Base-by-base conservation (phyloP, 2,329 filamentous ascomycete genomes). In the Fonsecaea pedrosoi region DNA sequence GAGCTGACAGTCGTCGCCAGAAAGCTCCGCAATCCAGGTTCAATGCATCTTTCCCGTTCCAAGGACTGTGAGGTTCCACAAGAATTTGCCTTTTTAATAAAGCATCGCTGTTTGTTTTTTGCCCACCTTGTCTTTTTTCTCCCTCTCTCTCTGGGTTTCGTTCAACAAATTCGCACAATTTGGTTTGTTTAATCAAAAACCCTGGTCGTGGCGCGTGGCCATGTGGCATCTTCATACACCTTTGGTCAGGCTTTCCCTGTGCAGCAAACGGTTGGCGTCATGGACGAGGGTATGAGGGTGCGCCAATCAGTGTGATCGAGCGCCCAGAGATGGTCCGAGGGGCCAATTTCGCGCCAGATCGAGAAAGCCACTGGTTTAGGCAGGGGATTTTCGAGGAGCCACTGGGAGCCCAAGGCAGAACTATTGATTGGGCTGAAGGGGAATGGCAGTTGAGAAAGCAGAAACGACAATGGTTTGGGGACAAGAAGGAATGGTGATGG, bases 371-470 rank as follows among this genome's bases (percentile, higher is more conserved):
- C 21, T 53, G 58, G n/a, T 58, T 25, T 10, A 32, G 38, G 35
- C 35, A 42, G 57, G 54, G 12, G 66, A 55, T 48, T 45, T 45
- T 15, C 30, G 38, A 50, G 57, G 54, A 37, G 60, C n/a, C 8
- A 21, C 30, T 30, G 38, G 57, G 54, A 37, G 60, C 12, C 8
- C 38, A 45, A 38, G 53, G 21, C 25, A 15, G 48, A 30, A 65
- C 63, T 66, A 69, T 67, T 60, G 67, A 69, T 69, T 64, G 64
- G 61, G 54, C 40, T 64, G 64, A 62, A 40, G 61, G 62, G 42
- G 45, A 40, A 32, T 32, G 34, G 54, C n/a, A 30, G 54, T 21
- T 45, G 30, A 60, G 59, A 35, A 32, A 60, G 37, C 12, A 65
- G 62, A 65, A 60, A 65, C 60, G 54, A 30, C 62, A 40, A 60